Evolutionary conservation across 306 rosid species (phyloP).

Genomic region (Quercus ilex): DNA sequence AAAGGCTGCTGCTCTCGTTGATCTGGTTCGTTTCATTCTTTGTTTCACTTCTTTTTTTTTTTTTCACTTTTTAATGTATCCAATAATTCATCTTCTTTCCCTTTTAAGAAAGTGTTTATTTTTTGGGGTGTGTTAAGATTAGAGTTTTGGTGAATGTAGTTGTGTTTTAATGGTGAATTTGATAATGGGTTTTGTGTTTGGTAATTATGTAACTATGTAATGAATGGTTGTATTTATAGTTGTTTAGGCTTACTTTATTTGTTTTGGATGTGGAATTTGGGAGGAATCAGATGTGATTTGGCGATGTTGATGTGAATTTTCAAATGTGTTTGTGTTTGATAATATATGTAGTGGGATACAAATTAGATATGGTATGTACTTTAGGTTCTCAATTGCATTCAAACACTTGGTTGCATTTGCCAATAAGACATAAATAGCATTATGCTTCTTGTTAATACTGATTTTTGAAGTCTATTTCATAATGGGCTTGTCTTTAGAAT

Average conservation of each 20-base stretch:
- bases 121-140: not conserved
- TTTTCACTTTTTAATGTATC: too few species aligned
- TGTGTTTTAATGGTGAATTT: not conserved
- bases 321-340: not conserved
- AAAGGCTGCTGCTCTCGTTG: constrained; percentile 88
- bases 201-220: not conserved
- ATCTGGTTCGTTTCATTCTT: constrained; percentile 58
- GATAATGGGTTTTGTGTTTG: not conserved
- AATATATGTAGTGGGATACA: not conserved
- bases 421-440: too few species aligned
- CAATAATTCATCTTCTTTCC: too few species aligned
- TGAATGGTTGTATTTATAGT: not conserved
- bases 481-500: too few species aligned
- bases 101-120: not conserved
- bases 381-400: too few species aligned
- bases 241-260: not conserved
- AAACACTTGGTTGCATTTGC: too few species aligned
- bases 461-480: too few species aligned
- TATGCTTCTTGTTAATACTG: too few species aligned
- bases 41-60: not conserved
- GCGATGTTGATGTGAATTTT: not conserved
- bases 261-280: not conserved
- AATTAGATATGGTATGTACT: not conserved
- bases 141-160: not conserved
- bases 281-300: not conserved